A percentile compares a stretch with the other conserved stretches of the same genome.
Evolutionary conservation across 164 flowering plant species (phyloP).

Genomic region (Houttuynia cordata): DNA sequence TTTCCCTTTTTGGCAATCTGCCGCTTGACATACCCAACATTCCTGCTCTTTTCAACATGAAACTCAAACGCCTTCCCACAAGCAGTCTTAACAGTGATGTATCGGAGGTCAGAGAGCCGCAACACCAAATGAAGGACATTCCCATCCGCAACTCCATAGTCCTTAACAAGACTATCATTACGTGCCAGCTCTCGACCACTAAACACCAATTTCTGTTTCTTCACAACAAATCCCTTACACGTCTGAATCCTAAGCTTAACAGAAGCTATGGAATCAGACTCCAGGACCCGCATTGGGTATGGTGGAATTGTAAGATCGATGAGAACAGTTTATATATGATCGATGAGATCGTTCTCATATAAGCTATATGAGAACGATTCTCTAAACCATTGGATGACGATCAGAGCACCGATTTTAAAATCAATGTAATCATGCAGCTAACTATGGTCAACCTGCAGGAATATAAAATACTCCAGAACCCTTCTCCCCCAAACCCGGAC

Average conservation of each 20-base stretch:
- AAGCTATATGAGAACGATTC: too few species aligned
- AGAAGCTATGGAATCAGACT: slow-evolving; percentile 65
- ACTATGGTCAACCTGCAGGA: too few species aligned
- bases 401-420: too few species aligned
- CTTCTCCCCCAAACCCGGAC: too few species aligned
- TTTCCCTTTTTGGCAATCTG: slow-evolving; percentile 32
- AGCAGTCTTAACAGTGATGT: slow-evolving; percentile 40
- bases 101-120: slow-evolving; percentile 43
- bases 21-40: slow-evolving; percentile 49
- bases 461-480: too few species aligned
- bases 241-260: slow-evolving; percentile 64
- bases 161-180: slow-evolving; percentile 38
- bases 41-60: slow-evolving; percentile 38
- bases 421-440: too few species aligned
- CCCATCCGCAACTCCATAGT: slow-evolving; percentile 52
- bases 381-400: too few species aligned
- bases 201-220: slow-evolving; percentile 53
- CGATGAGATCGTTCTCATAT: too few species aligned
- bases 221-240: slow-evolving; percentile 52
- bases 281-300: slow-evolving; percentile 58
- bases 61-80: slow-evolving; percentile 55
- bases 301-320: too few species aligned
- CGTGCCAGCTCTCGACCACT: slow-evolving; percentile 53
- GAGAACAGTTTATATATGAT: too few species aligned
- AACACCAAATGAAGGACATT: slow-evolving; percentile 57